Conservation (phyloP, 2,329 filamentous ascomycete genomes). For the Zarea fungicola region DNA sequence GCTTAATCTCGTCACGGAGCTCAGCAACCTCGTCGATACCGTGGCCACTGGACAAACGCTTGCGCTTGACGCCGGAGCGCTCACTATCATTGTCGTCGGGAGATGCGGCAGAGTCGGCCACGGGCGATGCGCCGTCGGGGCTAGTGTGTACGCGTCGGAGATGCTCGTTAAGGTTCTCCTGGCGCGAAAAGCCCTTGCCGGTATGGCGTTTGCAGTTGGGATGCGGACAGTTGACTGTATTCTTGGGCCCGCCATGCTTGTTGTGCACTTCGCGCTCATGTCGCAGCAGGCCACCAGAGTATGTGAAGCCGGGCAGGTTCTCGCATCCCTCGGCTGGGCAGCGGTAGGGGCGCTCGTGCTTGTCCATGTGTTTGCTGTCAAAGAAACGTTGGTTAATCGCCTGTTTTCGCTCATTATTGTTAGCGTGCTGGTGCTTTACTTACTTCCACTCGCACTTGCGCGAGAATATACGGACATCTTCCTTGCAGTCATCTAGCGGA, state of each 20-base stretch:
- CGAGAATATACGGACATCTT: conserved; percentile 61
- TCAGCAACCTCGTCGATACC: conserved; percentile 43
- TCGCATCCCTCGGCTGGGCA: conserved; percentile 79
- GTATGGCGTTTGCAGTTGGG: conserved; percentile 82
- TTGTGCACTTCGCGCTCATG: conserved; percentile 93
- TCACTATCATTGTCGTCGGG: conserved; percentile 43
- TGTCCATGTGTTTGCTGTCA: conserved; percentile 92
- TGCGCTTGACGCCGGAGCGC: conserved; percentile 42
- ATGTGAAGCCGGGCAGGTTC: conserved; percentile 90
- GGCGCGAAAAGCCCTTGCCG: conserved; percentile 84
- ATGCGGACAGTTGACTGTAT: conserved; percentile 81
- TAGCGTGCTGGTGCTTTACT: conserved; percentile 34
- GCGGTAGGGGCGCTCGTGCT: conserved; percentile 89
- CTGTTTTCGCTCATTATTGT: conserved; percentile 19
- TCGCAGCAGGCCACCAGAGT: conserved; percentile 80
- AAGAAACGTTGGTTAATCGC: conserved; percentile 11
- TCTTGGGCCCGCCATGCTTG: conserved; percentile 83
- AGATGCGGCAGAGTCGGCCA: conserved; percentile 22
- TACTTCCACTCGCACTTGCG: conserved; percentile 94
- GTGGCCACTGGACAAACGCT: conserved; percentile 32
- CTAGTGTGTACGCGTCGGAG: conserved; percentile 79
- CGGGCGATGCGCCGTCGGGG: conserved; percentile 31
- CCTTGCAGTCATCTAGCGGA: conserved; percentile 62
- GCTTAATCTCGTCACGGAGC: conserved; percentile 61
- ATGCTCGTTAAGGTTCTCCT: conserved; percentile 93